Conservation (phyloP, 2,329 filamentous ascomycete species). For the Paracorniculantispora psalliotae region DNA sequence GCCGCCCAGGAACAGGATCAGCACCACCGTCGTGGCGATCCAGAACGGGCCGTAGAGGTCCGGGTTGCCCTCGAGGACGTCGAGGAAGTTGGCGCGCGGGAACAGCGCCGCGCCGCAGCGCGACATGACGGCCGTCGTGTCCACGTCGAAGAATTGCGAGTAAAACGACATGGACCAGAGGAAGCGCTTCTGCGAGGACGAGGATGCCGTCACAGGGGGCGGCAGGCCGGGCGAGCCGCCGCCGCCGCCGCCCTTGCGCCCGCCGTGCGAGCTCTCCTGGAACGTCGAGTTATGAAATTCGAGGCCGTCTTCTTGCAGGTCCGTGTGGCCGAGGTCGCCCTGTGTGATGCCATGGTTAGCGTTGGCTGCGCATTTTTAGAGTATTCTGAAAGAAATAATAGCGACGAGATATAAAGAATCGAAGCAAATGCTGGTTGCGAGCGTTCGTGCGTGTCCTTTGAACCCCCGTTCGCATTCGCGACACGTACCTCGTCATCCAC, state of each 20-base stretch:
- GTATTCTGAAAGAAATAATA: no score
- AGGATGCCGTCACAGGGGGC: slow-evolving; percentile 52
- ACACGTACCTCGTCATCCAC: slow-evolving; percentile 80
- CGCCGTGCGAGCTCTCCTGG: slow-evolving; percentile 50
- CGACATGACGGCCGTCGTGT: slow-evolving; percentile 81
- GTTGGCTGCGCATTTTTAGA: no score
- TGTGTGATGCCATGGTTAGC: slow-evolving; percentile 34
- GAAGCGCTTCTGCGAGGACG: slow-evolving; percentile 67
- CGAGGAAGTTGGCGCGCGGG: slow-evolving; percentile 90
- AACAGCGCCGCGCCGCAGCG: slow-evolving; percentile 87
- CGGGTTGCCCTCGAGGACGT: slow-evolving; percentile 93
- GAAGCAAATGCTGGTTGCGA: no score
- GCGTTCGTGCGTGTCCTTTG: background rate
- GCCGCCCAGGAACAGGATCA: slow-evolving; percentile 91
- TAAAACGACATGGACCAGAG: slow-evolving; percentile 94
- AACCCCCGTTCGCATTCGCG: background rate
- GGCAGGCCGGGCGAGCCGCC: slow-evolving; percentile 48
- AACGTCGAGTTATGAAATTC: slow-evolving; percentile 97
- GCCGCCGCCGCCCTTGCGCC: slow-evolving; percentile 37
- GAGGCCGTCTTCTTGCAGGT: slow-evolving; percentile 88
- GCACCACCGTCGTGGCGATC: slow-evolving; percentile 96
- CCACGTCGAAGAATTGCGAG: slow-evolving; percentile 97
- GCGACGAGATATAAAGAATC: no score
- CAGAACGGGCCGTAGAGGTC: slow-evolving; percentile 97
- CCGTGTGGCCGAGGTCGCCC: slow-evolving; percentile 96